These are phyloP conservation scores for Metschnikowia dekortorum DNA, from an alignment of 805 yeast genomes.

Conservation along the genomic window DNA sequence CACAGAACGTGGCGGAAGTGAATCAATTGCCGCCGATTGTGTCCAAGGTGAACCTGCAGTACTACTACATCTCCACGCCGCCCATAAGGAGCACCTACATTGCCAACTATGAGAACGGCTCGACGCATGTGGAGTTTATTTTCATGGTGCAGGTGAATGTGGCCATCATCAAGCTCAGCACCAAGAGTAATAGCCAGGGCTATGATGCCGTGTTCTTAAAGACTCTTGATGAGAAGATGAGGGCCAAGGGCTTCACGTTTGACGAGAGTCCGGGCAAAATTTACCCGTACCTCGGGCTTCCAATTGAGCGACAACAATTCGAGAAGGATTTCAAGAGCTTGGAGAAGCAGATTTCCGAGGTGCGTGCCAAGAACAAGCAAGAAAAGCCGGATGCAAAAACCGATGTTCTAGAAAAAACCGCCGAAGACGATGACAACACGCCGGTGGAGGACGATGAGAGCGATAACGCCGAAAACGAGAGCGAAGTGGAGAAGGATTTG, in stretches of 20 bases:
- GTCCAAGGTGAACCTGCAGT: conserved; percentile 17
- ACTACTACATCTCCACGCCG: conserved; percentile 17
- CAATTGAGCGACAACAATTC: conserved; percentile 13
- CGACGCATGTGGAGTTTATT: conserved; percentile 13
- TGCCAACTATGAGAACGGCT: conserved; percentile 9
- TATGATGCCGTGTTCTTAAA: conserved; percentile 14
- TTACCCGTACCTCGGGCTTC: conserved; percentile 9
- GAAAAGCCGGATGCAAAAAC: conserved; percentile 7
- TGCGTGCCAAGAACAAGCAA: conserved; percentile 7
- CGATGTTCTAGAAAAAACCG: conserved; percentile 5
- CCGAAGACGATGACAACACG: conserved; percentile 4
- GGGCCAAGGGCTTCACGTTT: conserved; percentile 14
- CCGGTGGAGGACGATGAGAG: conserved; percentile 10
- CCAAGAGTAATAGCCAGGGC: conserved; percentile 10
- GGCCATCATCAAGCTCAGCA: conserved; percentile 15
- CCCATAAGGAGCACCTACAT: conserved; percentile 13
- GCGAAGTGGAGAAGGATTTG: conserved; percentile 5
- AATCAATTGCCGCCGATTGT: conserved; percentile 16
- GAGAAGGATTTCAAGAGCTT: conserved; percentile 13
- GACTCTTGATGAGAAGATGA: conserved; percentile 15
- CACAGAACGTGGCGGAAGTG: conserved; percentile 27
- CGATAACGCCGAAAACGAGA: conserved; percentile 5
- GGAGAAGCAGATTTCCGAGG: conserved; percentile 10
- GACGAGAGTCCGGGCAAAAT: conserved; percentile 14
- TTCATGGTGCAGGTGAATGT: conserved; percentile 17